These are phyloP conservation scores for Hygrophila difformis DNA, from an alignment of 257 asterid species.

Conservation along the genomic window DNA sequence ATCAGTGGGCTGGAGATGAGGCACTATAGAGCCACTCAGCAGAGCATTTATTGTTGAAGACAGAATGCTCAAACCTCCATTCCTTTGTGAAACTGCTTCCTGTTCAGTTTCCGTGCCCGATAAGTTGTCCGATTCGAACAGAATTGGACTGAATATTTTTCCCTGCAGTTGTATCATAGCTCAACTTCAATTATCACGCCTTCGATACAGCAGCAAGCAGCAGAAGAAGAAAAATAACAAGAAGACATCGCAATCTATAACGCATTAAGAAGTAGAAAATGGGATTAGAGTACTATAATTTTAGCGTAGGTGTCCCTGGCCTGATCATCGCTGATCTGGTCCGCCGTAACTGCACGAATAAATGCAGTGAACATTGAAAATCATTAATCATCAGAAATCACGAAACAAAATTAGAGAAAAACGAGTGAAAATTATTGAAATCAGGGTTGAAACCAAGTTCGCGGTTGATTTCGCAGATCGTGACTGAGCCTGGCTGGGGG, in stretches of 20 bases:
- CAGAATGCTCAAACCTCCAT: conserved; percentile 30
- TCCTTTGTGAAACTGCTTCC: conserved; percentile 24
- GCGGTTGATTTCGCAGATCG: conserved; percentile 87
- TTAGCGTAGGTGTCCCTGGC: conserved; percentile 73
- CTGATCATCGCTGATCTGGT: conserved; percentile 58
- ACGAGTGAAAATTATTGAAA: not conserved
- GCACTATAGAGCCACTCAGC: conserved; percentile 40
- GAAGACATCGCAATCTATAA: not conserved
- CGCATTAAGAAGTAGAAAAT: not conserved
- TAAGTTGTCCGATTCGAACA: conserved; percentile 41
- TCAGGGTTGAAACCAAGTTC: conserved; percentile 38
- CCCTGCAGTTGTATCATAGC: conserved; percentile 46
- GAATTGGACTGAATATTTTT: conserved; percentile 58
- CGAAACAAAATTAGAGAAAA: not conserved
- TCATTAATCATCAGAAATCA: not conserved
- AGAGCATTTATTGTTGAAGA: conserved; percentile 35
- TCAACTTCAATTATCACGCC: not conserved
- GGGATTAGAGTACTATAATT: conserved; percentile 39
- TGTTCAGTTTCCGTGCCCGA: conserved; percentile 28
- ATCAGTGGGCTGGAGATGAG: conserved; percentile 50
- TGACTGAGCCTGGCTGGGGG: conserved; percentile 80
- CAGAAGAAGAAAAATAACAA: conserved; percentile 1
- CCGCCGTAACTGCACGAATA: conserved; percentile 56
- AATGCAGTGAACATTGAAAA: not conserved
- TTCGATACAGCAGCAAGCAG: too few relatives aligned